Evolutionary conservation across 2,329 filamentous ascomycete species (phyloP).

Genomic region (Paecilomyces dactylethromorphus): DNA sequence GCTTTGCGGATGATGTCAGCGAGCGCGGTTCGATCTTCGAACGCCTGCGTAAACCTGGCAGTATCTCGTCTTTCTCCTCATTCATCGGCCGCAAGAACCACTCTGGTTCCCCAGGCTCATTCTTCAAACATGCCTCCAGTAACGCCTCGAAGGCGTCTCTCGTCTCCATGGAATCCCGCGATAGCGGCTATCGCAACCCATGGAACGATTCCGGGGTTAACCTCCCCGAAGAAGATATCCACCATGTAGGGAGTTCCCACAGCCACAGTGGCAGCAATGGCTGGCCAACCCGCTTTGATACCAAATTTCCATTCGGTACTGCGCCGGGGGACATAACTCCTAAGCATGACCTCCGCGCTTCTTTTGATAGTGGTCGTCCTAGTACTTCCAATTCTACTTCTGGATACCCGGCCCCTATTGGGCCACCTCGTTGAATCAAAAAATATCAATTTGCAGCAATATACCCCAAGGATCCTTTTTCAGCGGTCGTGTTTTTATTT

Average conservation of each 20-base stretch:
- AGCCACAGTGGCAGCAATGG: constrained; percentile 55
- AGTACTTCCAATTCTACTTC: constrained; percentile 95
- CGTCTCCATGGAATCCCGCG: constrained; percentile 90
- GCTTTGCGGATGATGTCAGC: constrained; percentile 72
- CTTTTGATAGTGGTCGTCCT: constrained; percentile 84
- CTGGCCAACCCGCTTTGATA: constrained; percentile 52
- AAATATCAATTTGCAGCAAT: constrained; percentile 39
- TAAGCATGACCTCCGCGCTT: constrained; percentile 74
- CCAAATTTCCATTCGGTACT: constrained; percentile 58
- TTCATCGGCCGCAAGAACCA: constrained; percentile 96
- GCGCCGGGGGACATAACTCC: constrained; percentile 73
- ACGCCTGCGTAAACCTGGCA: constrained; percentile 86
- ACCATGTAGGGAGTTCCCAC: constrained; percentile 46
- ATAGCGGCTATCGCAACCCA: constrained; percentile 91
- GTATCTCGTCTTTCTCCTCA: constrained; percentile 91
- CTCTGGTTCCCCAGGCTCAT: constrained; percentile 73
- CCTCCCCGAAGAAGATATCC: constrained; percentile 73
- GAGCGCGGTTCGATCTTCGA: constrained; percentile 83
- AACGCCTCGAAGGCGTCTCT: constrained; percentile 93
- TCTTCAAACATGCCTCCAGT: constrained; percentile 86
- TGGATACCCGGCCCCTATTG: constrained; percentile 90
- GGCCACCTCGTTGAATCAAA: constrained; percentile 76
- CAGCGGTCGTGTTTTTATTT: constrained; percentile 26
- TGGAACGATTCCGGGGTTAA: constrained; percentile 99
- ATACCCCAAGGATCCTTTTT: constrained; percentile 35